Evolutionary conservation across 192 early-diverging fungal species (phyloP).

Genomic region (Coemansia guatemalensis): DNA sequence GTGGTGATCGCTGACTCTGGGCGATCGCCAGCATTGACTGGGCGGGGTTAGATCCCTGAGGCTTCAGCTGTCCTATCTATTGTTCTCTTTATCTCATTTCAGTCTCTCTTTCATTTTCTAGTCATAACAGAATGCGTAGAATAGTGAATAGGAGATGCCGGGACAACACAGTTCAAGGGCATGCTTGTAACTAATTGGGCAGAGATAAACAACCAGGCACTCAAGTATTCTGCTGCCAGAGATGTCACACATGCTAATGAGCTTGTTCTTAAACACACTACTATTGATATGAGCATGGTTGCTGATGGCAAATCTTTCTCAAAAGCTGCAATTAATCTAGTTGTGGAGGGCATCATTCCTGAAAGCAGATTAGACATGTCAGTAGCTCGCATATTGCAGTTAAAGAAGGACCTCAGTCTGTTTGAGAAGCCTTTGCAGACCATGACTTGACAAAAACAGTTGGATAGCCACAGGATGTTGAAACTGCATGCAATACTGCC

Average conservation of each 20-base stretch:
- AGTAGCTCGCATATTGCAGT: constrained; percentile 58
- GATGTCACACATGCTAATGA: constrained; percentile 47
- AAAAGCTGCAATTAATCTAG: constrained; percentile 33
- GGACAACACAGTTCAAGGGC: constrained; percentile 60
- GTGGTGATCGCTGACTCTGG: no score
- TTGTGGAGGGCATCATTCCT: constrained; percentile 31
- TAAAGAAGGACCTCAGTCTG: constrained; percentile 66
- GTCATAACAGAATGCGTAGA: no score
- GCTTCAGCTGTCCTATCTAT: no score
- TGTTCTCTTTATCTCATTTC: no score
- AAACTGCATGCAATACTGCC: constrained; percentile 52
- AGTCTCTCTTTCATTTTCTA: no score
- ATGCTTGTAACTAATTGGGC: constrained; percentile 63
- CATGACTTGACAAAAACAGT: constrained; percentile 38
- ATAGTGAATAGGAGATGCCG: no score
- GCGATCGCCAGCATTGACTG: no score
- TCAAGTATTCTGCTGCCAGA: constrained; percentile 43
- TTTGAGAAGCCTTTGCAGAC: constrained; percentile 53
- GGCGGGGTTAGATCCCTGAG: no score
- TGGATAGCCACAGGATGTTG: constrained; percentile 52
- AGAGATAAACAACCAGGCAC: constrained; percentile 57
- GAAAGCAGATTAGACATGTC: constrained; percentile 52
- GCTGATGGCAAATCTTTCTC: constrained; percentile 57
- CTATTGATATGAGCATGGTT: constrained; percentile 65
- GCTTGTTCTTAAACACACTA: constrained; percentile 49